phyloP scores from a whole-genome alignment of 345 rosid species.

The Adansonia digitata region DNA sequence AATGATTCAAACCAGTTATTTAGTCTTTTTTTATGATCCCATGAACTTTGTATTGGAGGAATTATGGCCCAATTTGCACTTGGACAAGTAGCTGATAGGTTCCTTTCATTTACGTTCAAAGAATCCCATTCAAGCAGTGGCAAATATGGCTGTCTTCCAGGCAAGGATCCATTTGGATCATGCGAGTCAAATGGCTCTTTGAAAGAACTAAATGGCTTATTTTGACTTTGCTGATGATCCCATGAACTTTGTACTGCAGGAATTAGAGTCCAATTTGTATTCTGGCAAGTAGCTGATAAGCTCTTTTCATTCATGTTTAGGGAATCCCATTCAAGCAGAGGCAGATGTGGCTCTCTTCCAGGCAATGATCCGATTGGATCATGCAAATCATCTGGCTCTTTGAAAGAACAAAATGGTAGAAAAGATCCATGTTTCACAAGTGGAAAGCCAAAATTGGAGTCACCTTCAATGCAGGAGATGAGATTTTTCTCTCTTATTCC shows the following conservation, averaged over 20 bases:
- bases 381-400: not conserved
- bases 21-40: constrained; percentile 23
- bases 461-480: constrained; percentile 19
- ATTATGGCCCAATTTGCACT: constrained; percentile 26
- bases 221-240: constrained; percentile 25
- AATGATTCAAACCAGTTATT: constrained; percentile 21
- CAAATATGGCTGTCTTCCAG: constrained; percentile 18
- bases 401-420: constrained; percentile 23
- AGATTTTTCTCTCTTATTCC: constrained; percentile 11
- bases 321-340: constrained; percentile 46
- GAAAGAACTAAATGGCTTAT: constrained; percentile 3
- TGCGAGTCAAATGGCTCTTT: not conserved
- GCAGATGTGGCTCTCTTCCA: constrained; percentile 21
- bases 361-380: constrained; percentile 16
- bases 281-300: constrained; percentile 19
- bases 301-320: constrained; percentile 28
- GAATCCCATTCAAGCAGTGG: constrained; percentile 46
- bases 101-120: constrained; percentile 28
- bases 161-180: constrained; percentile 16
- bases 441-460: constrained; percentile 27
- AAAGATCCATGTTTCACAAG: constrained; percentile 21
- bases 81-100: constrained; percentile 21
- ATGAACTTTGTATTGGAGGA: constrained; percentile 26
- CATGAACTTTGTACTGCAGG: constrained; percentile 25
- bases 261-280: constrained; percentile 27